Percentiles rank a stretch among this genome's conserved stretches.
Evolutionary conservation across 2,329 filamentous ascomycete species (phyloP).

Genomic region (Fusarium equiseti): DNA sequence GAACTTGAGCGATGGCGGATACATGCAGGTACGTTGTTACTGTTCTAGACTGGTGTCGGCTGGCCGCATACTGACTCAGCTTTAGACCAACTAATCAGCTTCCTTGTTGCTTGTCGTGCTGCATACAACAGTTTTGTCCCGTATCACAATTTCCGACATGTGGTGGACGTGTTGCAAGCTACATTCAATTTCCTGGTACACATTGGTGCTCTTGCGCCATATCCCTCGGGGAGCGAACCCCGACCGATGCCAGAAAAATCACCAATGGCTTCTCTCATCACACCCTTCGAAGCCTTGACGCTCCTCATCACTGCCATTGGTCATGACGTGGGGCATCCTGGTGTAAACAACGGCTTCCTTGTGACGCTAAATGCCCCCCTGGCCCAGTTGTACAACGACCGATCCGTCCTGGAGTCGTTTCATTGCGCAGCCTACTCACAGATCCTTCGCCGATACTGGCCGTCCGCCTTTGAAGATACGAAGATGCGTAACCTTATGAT

Average conservation of each 20-base stretch:
- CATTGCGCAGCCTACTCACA: constrained; percentile 98
- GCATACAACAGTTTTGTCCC: constrained; percentile 98
- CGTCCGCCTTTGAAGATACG: constrained; percentile 79
- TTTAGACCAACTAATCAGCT: constrained; percentile 82
- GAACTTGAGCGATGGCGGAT: constrained; percentile 86
- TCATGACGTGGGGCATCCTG: constrained; percentile 96
- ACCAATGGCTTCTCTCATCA: constrained; percentile 79
- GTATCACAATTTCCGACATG: constrained; percentile 98
- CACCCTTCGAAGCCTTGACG: constrained; percentile 88
- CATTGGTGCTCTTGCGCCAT: constrained; percentile 80
- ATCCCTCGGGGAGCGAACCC: constrained; percentile 59
- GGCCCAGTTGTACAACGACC: constrained; percentile 96
- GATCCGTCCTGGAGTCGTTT: constrained; percentile 95
- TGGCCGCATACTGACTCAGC: constrained; percentile 55
- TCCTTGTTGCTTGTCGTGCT: constrained; percentile 86
- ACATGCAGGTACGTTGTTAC: constrained; percentile 73
- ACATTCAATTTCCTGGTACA: constrained; percentile 89
- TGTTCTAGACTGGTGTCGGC: constrained; percentile 13
- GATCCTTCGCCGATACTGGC: constrained; percentile 93
- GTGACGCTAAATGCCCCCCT: constrained; percentile 91
- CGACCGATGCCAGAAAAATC: constrained; percentile 60
- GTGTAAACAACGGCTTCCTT: constrained; percentile 97
- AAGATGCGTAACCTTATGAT: constrained; percentile 93
- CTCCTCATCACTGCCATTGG: constrained; percentile 96
- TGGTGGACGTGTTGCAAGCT: constrained; percentile 94